Percentiles rank a stretch among this genome's conserved stretches.
Evolutionary conservation across 352 stramenopile species (phyloP).

Genomic region (Pythium myriotylum): DNA sequence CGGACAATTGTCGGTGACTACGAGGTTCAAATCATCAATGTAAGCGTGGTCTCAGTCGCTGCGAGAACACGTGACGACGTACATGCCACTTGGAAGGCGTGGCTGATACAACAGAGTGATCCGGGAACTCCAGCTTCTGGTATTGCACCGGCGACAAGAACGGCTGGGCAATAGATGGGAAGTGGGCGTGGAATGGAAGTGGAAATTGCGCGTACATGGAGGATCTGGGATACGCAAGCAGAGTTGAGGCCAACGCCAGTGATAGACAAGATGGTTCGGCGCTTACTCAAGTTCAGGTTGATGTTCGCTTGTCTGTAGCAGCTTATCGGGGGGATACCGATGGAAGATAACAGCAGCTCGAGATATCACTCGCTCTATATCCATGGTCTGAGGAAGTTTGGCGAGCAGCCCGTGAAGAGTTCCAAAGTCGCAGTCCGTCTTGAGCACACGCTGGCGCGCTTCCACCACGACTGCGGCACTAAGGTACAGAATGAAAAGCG

Average conservation of each 20-base stretch:
- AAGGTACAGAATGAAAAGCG: slow-evolving; percentile 92
- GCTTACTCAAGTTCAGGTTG: slow-evolving; percentile 14
- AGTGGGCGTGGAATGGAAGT: slow-evolving; percentile 28
- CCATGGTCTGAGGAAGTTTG: slow-evolving; percentile 76
- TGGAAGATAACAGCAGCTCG: slow-evolving; percentile 61
- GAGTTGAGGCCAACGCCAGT: background rate
- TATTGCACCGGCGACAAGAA: slow-evolving; percentile 26
- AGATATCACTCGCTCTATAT: slow-evolving; percentile 64
- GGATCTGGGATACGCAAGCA: background rate
- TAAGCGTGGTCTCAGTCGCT: background rate
- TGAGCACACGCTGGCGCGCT: slow-evolving; percentile 54
- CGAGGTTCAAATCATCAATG: slow-evolving; percentile 2
- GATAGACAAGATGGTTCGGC: background rate
- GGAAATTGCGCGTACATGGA: slow-evolving; percentile 32
- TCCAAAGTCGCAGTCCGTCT: slow-evolving; percentile 77
- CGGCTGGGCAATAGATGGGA: slow-evolving; percentile 20
- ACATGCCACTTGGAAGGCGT: slow-evolving; percentile 5
- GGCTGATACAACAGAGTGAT: background rate
- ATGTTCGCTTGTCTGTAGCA: slow-evolving; percentile 27
- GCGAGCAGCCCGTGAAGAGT: slow-evolving; percentile 72
- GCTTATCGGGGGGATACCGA: slow-evolving; percentile 43
- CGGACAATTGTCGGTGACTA: slow-evolving; percentile 10
- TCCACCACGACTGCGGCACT: slow-evolving; percentile 77
- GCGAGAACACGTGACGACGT: background rate
- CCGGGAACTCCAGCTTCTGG: slow-evolving; percentile 3